Evolutionary conservation across 495 filamentous ascomycete genomes (phyloP).

Genomic region (Melanomma pulvis-pyrius): DNA sequence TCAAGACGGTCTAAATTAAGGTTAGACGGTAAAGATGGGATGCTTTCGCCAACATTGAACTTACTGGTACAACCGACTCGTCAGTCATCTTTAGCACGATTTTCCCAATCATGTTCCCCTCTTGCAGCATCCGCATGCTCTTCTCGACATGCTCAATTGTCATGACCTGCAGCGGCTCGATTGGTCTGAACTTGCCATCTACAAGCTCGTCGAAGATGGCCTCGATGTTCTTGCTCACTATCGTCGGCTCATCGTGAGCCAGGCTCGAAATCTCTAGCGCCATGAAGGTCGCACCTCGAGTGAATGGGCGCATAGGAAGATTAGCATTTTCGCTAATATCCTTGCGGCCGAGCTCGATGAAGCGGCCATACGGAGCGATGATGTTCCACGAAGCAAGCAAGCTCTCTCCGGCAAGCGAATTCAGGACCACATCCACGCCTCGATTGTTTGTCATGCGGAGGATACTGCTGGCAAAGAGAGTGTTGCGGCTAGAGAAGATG

Average conservation of each 20-base stretch:
- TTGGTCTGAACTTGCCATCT: not conserved
- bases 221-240: not conserved
- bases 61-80: not conserved
- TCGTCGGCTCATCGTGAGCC: not conserved
- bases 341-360: slow-evolving; percentile 31
- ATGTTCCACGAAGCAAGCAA: slow-evolving; percentile 2
- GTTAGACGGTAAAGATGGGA: not conserved
- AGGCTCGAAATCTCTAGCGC: not conserved
- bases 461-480: slow-evolving; percentile 4
- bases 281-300: not conserved
- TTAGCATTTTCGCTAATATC: slow-evolving; percentile 5
- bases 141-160: not conserved
- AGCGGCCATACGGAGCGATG: slow-evolving; percentile 8
- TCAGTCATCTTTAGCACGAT: not conserved
- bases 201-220: not conserved
- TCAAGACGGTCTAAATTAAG: not conserved
- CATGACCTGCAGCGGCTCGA: not conserved
- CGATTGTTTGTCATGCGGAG: slow-evolving; percentile 4
- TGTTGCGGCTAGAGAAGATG: slow-evolving; percentile 21
- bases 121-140: not conserved
- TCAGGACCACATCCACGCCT: slow-evolving; percentile 19
- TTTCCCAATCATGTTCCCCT: not conserved
- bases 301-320: slow-evolving; percentile 6
- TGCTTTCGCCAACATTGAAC: not conserved
- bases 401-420: slow-evolving; percentile 12